Percentiles rank a stretch among this genome's conserved stretches.
phyloP scores from a whole-genome alignment of 2,329 filamentous ascomycete species.

The Monosporascus cannonballus region DNA sequence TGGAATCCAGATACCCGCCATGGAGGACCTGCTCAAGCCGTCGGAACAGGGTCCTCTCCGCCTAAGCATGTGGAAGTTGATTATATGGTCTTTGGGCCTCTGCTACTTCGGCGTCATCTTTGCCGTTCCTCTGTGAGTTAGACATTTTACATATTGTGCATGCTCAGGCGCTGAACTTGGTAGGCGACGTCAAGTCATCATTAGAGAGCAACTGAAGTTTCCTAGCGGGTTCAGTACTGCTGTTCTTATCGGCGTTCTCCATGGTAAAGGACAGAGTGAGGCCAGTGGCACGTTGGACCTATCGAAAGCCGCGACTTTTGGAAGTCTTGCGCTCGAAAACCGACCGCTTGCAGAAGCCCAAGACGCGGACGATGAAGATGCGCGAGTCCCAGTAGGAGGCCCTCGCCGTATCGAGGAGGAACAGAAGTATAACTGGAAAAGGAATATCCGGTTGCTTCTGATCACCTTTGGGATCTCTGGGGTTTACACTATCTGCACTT shows the following conservation, averaged over 20 bases:
- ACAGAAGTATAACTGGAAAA: conserved; percentile 34
- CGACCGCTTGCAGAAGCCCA: conserved; percentile 18
- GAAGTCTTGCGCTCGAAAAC: conserved; percentile 27
- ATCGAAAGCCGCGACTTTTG: conserved; percentile 25
- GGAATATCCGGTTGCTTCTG: conserved; percentile 49
- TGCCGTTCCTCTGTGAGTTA: conserved; percentile 70
- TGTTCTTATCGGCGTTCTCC: conserved; percentile 83
- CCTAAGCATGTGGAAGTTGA: conserved; percentile 67
- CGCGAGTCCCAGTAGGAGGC: conserved; percentile 13
- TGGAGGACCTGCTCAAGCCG: conserved; percentile 75
- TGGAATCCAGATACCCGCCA: conserved; percentile 61
- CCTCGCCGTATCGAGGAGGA: conserved; percentile 24
- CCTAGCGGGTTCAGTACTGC: conserved; percentile 94
- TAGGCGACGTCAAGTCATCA: conserved; percentile 79
- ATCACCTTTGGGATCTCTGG: conserved; percentile 55
- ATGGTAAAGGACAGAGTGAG: conserved; percentile 51
- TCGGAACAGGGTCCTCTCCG: conserved; percentile 74
- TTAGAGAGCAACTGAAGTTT: conserved; percentile 86
- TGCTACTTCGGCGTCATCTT: conserved; percentile 98
- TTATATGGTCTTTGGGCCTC: conserved; percentile 86
- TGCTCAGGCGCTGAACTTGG: neutral
- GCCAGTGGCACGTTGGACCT: conserved; percentile 19
- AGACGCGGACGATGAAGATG: conserved; percentile 15
- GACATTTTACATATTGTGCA: neutral
- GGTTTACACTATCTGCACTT: conserved; percentile 72